phyloP scores from a whole-genome alignment of 139 green algal species.

The Nannochloris sp. region DNA sequence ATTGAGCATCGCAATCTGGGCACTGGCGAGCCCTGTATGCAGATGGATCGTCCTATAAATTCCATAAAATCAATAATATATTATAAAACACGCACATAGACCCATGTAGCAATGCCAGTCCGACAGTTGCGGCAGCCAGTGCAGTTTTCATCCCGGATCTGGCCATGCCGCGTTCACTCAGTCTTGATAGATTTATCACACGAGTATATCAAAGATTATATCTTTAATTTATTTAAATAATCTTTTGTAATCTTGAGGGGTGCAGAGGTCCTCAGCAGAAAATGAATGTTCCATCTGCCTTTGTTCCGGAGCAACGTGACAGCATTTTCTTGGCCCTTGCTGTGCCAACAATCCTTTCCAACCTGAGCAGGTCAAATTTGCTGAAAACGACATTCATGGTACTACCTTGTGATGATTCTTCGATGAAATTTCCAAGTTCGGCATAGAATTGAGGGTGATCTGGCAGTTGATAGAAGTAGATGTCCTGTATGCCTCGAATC shows the following conservation, averaged over 20 bases:
- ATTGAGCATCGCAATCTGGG: constrained; percentile 12
- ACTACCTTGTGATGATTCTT: not conserved
- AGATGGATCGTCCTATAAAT: no score
- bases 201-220: no score
- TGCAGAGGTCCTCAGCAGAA: constrained; percentile 39
- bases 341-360: constrained; percentile 69
- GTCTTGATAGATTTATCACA: no score
- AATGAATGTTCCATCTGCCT: constrained; percentile 51
- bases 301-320: constrained; percentile 2
- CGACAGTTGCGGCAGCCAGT: no score
- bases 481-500: constrained; percentile 67
- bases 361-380: constrained; percentile 47
- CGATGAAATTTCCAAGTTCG: constrained; percentile 68
- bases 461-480: constrained; percentile 81
- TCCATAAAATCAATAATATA: no score
- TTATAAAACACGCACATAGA: no score
- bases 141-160: no score
- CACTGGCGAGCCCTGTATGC: not conserved
- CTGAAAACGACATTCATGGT: constrained; percentile 51
- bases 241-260: no score
- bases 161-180: no score
- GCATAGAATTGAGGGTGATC: constrained; percentile 71
- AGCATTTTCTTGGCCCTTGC: constrained; percentile 57
- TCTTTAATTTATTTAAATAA: no score
- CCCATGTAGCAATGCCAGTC: no score